These are phyloP conservation scores for Torrubiella hemipterigena DNA, from an alignment of 2,329 filamentous ascomycete genomes.

Conservation along the genomic window DNA sequence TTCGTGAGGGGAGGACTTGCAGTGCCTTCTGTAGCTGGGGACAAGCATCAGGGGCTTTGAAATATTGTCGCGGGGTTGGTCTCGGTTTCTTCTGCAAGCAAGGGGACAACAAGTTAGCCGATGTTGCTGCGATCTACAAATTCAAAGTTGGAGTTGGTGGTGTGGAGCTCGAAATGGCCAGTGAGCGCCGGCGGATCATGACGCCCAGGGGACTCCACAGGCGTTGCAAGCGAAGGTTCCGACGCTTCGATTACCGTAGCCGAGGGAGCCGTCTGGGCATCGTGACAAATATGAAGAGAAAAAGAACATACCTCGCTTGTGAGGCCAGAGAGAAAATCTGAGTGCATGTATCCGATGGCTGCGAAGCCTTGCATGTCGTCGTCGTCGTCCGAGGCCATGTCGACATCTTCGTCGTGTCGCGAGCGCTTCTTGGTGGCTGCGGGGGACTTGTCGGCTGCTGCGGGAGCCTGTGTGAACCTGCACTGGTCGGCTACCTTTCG, in stretches of 20 bases:
- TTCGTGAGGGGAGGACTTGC: conserved; percentile 17
- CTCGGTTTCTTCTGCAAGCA: conserved; percentile 10
- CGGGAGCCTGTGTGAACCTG: conserved; percentile 15
- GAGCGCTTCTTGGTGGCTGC: conserved; percentile 5
- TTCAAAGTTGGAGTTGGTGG: no score
- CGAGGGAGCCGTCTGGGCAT: neutral
- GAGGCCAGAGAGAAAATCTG: conserved; percentile 18
- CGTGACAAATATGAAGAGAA: neutral
- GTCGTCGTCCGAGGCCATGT: conserved; percentile 6
- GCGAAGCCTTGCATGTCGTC: conserved; percentile 17
- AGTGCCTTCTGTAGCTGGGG: conserved; percentile 19
- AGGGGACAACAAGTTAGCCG: neutral
- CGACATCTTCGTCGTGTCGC: conserved; percentile 6
- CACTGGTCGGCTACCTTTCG: conserved; percentile 25
- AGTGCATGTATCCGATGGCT: conserved; percentile 21
- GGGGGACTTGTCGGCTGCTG: conserved; percentile 9
- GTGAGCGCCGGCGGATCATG: no score
- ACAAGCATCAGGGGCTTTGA: conserved; percentile 10
- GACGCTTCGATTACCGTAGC: no score
- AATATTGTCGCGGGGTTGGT: conserved; percentile 9
- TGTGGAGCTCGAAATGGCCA: no score
- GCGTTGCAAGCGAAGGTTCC: no score
- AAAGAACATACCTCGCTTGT: conserved; percentile 13
- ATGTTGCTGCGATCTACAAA: no score
- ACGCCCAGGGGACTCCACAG: no score